Base-by-base conservation (phyloP, 805 yeast genomes). In the Deakozyma indianensis region DNA sequence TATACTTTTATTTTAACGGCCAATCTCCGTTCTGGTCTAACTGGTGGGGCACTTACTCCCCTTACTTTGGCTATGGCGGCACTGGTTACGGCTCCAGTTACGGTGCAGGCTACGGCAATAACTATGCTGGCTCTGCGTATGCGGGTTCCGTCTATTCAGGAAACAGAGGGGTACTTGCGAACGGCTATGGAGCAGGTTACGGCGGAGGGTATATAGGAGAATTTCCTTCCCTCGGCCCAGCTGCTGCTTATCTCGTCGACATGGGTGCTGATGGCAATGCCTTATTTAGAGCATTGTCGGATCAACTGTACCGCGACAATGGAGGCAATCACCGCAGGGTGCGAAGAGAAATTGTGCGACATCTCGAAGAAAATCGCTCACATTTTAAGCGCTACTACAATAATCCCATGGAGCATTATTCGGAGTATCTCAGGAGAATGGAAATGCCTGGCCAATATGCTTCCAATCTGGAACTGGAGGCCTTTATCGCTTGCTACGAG, bases 211-310 rank as follows among this genome's bases (percentile, higher is more conserved):
- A 25, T 14, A 14, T 11, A 14, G 38, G 38, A 7, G 38, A 32
- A 5, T 32, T 32, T n/a, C 38, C 38, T 32, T 9, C 38, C 5
- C 38, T 32, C 20, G 38, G 38, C 18, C 18, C 38, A n/a, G 18
- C 18, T n/a, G 18, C 11, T 9, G 38, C 11, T 7, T 32, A 9
- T n/a, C 38, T 32, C 18, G 38, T 20, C 4, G 38, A 32, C 38
- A 32, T 32, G 38, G 38, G 38, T n/a, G 11, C 38, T 7, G 38
- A 32, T n/a, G 38, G 38, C 18, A 32, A 32, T n/a, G 38, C 38
- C 18, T 4, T 32, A 7, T 32, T 32, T 20, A 14, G 38, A 14
- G 38, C 38, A 5, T 20, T 32, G 5, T 32, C 38, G 11, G 38
- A 32, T n/a, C 38, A 32, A n/a, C 18, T 32, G 18, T 32, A 9